phyloP scores from a whole-genome alignment of 2,329 filamentous ascomycete species.

The Xylaria arbuscula region DNA sequence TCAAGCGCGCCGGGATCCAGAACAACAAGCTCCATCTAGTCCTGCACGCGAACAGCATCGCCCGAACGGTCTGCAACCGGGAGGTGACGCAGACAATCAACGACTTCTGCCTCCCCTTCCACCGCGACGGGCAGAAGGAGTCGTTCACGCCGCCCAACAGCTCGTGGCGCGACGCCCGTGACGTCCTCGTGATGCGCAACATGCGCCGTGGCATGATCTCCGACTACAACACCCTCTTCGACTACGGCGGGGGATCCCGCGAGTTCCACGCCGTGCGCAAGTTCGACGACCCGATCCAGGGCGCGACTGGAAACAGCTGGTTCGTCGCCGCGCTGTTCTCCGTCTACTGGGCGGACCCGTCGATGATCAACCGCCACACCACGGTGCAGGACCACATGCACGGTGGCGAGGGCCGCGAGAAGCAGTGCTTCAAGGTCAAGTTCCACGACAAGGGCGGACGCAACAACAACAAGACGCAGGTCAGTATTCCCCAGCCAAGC shows the following conservation, averaged over 20 bases:
- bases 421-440: slow-evolving; percentile 48
- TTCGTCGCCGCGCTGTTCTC: slow-evolving; percentile 58
- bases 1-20: slow-evolving; percentile 56
- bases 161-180: slow-evolving; percentile 56
- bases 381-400: slow-evolving; percentile 36
- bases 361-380: slow-evolving; percentile 53
- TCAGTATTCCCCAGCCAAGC: not conserved
- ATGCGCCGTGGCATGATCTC: slow-evolving; percentile 49
- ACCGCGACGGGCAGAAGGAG: slow-evolving; percentile 45
- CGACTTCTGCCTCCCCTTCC: slow-evolving; percentile 55
- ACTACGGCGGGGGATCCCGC: slow-evolving; percentile 21
- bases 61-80: slow-evolving; percentile 53
- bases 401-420: slow-evolving; percentile 39
- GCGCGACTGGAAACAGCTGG: slow-evolving; percentile 56
- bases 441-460: slow-evolving; percentile 59
- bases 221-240: slow-evolving; percentile 48
- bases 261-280: slow-evolving; percentile 43
- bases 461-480: slow-evolving; percentile 53
- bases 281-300: slow-evolving; percentile 59
- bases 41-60: slow-evolving; percentile 52
- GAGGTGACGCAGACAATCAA: slow-evolving; percentile 56
- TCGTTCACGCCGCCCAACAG: slow-evolving; percentile 55
- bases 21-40: slow-evolving; percentile 59
- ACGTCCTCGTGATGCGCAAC: slow-evolving; percentile 51
- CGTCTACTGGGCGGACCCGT: slow-evolving; percentile 58